Conservation (phyloP, 2,329 filamentous ascomycete genomes). For the Seiridium cupressi region DNA sequence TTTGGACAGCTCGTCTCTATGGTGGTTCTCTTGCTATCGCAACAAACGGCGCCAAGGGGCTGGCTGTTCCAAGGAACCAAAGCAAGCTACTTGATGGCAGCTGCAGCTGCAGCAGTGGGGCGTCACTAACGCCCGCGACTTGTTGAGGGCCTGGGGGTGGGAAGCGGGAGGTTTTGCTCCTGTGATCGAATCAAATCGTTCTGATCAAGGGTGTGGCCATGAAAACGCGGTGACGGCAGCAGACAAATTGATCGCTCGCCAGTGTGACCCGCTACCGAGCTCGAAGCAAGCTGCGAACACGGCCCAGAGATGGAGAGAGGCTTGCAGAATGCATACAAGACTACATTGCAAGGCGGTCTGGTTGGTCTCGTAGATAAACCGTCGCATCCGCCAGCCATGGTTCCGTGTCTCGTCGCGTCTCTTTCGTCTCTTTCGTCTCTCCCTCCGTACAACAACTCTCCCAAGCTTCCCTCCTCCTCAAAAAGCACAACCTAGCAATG, state of each 20-base stretch:
- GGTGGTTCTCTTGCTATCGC: background rate
- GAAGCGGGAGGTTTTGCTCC: constrained; percentile 12
- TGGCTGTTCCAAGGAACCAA: no score
- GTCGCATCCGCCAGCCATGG: no score
- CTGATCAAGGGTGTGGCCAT: background rate
- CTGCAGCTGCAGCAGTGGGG: background rate
- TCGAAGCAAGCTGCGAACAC: no score
- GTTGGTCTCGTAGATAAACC: no score
- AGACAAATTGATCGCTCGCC: no score
- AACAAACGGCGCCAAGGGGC: background rate
- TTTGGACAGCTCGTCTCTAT: no score
- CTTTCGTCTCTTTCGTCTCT: no score
- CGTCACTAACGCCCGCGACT: background rate
- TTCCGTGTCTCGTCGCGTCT: no score
- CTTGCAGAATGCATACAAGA: no score
- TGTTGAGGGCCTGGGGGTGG: background rate
- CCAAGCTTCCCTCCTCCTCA: background rate
- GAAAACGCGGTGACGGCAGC: background rate
- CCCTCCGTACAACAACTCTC: background rate
- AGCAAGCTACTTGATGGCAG: background rate
- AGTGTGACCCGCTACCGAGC: no score
- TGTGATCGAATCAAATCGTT: background rate
- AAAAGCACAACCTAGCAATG: background rate
- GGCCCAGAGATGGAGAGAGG: no score
- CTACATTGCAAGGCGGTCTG: no score